Conservation (phyloP, 179 eudicot species). For the Pouteria campechiana region DNA sequence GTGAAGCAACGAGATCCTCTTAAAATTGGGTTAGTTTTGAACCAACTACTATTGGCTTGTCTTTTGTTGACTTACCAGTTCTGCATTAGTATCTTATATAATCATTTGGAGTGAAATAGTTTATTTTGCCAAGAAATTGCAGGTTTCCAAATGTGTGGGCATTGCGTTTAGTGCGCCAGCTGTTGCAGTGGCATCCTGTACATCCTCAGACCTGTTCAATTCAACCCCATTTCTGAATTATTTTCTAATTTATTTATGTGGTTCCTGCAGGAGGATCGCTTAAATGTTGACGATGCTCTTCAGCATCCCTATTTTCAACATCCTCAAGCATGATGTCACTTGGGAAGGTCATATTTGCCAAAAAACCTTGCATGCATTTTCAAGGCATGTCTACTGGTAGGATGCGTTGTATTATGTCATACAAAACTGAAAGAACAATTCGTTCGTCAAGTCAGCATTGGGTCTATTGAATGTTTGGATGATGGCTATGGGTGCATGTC, state of each 20-base stretch:
- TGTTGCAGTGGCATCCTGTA: conserved; percentile 90
- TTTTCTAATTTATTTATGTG: neutral
- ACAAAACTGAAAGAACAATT: too few relatives aligned
- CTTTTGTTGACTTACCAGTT: neutral
- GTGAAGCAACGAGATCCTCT: conserved; percentile 87
- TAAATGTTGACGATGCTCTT: conserved; percentile 78
- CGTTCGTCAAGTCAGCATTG: too few relatives aligned
- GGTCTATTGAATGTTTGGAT: too few relatives aligned
- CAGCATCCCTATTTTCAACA: conserved; percentile 63
- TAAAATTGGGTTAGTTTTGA: conserved; percentile 56
- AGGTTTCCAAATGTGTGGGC: conserved; percentile 92
- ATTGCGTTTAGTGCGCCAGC: conserved; percentile 85
- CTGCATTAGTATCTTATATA: conserved; percentile 4
- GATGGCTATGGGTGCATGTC: too few relatives aligned
- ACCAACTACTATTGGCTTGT: neutral
- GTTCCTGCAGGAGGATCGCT: conserved; percentile 58
- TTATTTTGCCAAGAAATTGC: conserved; percentile 11
- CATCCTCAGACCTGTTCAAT: conserved; percentile 10
- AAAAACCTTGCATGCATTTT: too few relatives aligned
- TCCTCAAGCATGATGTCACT: conserved; percentile 4
- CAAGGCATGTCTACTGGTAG: too few relatives aligned
- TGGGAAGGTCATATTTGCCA: too few relatives aligned
- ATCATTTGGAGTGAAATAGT: too few relatives aligned
- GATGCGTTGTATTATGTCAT: too few relatives aligned
- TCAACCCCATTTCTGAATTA: neutral